Conservation (phyloP, 164 flowering plant genomes). For the Hamamelis virginiana region DNA sequence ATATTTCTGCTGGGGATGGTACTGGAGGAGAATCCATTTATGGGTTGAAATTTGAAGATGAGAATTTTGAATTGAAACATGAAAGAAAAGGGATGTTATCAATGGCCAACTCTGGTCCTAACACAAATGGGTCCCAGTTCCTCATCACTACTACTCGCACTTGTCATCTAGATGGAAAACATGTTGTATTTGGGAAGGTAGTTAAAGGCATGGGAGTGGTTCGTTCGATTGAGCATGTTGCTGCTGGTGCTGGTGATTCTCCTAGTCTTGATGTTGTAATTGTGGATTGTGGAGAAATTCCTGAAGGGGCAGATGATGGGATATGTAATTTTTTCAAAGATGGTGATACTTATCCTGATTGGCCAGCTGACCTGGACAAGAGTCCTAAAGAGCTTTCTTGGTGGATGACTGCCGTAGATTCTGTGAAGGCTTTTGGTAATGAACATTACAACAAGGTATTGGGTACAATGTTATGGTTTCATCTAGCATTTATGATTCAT, state of each 20-base stretch:
- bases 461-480: background rate
- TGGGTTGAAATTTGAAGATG: constrained; percentile 78
- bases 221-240: constrained; percentile 78
- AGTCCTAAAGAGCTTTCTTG: constrained; percentile 65
- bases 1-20: constrained; percentile 73
- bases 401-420: constrained; percentile 82
- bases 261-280: constrained; percentile 64
- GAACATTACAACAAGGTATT: constrained; percentile 76
- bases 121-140: constrained; percentile 96
- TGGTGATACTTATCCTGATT: constrained; percentile 88
- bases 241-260: constrained; percentile 40
- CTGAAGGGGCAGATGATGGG: constrained; percentile 86
- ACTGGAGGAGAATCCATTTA: constrained; percentile 85
- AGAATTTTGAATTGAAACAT: constrained; percentile 76
- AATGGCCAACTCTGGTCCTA: constrained; percentile 87
- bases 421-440: constrained; percentile 76
- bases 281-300: constrained; percentile 88
- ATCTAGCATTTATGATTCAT: background rate
- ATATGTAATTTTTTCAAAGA: constrained; percentile 75
- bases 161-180: constrained; percentile 86
- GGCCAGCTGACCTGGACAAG: constrained; percentile 84
- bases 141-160: constrained; percentile 80
- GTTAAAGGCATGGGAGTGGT: constrained; percentile 91
- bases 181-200: constrained; percentile 92
- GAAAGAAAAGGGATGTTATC: constrained; percentile 87